phyloP scores from a whole-genome alignment of 768 basidiomycete species.

The Rhodotorula toruloides region DNA sequence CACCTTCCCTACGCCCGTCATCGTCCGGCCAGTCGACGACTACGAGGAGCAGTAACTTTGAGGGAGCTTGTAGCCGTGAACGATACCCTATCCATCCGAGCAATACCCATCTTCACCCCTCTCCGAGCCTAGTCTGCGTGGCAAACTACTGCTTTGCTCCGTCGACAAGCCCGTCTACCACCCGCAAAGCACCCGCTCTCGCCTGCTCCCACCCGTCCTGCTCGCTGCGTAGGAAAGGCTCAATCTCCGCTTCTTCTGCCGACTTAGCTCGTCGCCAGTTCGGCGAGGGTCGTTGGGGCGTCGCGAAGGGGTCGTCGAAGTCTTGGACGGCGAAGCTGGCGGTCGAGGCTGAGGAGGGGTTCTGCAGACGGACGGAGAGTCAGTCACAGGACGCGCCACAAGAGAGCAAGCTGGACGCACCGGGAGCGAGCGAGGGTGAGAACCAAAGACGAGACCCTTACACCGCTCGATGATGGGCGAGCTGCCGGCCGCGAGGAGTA shows the following conservation, averaged over 20 bases:
- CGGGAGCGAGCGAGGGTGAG: background rate
- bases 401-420: background rate
- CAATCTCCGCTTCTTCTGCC: too few species aligned
- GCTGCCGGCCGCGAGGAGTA: slow-evolving; percentile 64
- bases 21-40: slow-evolving; percentile 28
- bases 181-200: too few species aligned
- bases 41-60: slow-evolving; percentile 10
- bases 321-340: slow-evolving; percentile 12
- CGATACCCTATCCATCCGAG: background rate
- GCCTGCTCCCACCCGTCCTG: background rate
- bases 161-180: too few species aligned
- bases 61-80: background rate
- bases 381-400: background rate
- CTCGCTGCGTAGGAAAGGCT: background rate
- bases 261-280: slow-evolving; percentile 9
- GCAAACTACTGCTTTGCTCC: background rate
- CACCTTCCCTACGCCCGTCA: slow-evolving; percentile 13
- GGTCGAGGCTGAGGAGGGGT: background rate
- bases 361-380: background rate
- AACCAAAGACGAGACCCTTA: slow-evolving; percentile 56
- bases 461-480: slow-evolving; percentile 79
- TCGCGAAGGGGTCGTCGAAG: slow-evolving; percentile 34
- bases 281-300: background rate
- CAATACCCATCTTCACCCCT: background rate
- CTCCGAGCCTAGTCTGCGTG: background rate